phyloP scores from a whole-genome alignment of 192 early-diverging fungal genomes.

The Gorgonomyces haynaldii region DNA sequence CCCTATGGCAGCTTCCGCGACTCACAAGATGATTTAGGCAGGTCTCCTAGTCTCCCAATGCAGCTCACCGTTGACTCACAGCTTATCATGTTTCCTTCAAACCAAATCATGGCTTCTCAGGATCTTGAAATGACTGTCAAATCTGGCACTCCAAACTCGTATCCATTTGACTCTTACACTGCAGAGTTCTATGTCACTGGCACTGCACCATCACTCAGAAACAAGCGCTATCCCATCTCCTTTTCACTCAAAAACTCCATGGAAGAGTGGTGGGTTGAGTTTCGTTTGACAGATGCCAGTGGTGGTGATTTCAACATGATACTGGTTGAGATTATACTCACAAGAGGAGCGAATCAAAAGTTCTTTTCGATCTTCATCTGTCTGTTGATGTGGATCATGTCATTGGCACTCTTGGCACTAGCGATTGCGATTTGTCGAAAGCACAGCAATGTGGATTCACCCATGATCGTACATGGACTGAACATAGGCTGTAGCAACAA shows the following conservation, averaged over 20 bases:
- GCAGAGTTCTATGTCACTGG: conserved; percentile 2
- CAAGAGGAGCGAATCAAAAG: conserved; percentile 2
- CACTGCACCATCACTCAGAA: neutral
- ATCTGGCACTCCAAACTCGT: conserved; percentile 4
- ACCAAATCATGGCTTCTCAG: neutral
- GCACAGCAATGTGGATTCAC: conserved; percentile 16
- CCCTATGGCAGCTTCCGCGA: no score
- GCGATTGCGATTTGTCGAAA: no score
- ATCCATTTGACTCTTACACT: conserved; percentile 7
- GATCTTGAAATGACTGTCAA: conserved; percentile 2
- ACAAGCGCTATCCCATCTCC: neutral
- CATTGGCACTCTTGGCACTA: conserved; percentile 5
- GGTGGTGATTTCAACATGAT: no score
- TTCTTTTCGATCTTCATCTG: conserved; percentile 7
- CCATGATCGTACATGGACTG: conserved; percentile 13
- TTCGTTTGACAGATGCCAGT: neutral
- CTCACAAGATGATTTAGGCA: no score
- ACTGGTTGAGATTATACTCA: no score
- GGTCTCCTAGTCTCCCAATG: no score
- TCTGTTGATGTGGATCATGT: conserved; percentile 7
- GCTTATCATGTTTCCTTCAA: neutral
- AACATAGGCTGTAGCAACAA: conserved; percentile 1
- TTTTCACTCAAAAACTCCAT: neutral
- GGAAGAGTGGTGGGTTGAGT: conserved; percentile 3
- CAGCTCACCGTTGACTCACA: conserved; percentile 1